Conservation (phyloP, 371 early-diverging fungal genomes). For the Dinochytrium kinnereticum region DNA sequence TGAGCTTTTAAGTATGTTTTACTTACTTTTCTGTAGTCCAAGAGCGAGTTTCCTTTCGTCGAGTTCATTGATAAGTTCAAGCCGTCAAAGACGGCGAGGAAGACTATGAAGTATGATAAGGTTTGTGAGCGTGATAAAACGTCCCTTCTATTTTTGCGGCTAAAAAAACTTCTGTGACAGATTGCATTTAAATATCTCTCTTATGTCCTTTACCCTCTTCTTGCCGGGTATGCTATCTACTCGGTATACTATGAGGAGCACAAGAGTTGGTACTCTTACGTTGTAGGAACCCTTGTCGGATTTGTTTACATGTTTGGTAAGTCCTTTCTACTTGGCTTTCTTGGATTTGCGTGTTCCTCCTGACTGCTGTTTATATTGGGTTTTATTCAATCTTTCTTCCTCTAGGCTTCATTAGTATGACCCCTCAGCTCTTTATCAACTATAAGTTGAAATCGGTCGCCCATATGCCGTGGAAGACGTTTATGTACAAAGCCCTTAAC, state of each 20-base stretch:
- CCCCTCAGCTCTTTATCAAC: slow-evolving; percentile 94
- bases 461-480: slow-evolving; percentile 93
- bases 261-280: slow-evolving; percentile 91
- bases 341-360: too few relatives aligned
- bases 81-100: slow-evolving; percentile 69
- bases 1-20: background rate
- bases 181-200: slow-evolving; percentile 87
- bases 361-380: too few relatives aligned
- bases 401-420: slow-evolving; percentile 91
- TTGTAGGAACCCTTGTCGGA: slow-evolving; percentile 86
- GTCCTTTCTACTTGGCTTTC: slow-evolving; percentile 49
- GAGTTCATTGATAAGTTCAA: slow-evolving; percentile 50
- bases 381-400: too few relatives aligned
- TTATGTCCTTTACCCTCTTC: slow-evolving; percentile 78
- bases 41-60: slow-evolving; percentile 50
- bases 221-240: slow-evolving; percentile 84
- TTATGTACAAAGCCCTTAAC: slow-evolving; percentile 94
- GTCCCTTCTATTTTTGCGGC: too few relatives aligned
- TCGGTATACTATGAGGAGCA: slow-evolving; percentile 83
- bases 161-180: slow-evolving; percentile 45
- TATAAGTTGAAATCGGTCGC: slow-evolving; percentile 88
- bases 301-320: slow-evolving; percentile 64
- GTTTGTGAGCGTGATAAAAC: slow-evolving; percentile 34
- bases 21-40: slow-evolving; percentile 26
- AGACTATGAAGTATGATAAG: slow-evolving; percentile 85